phyloP scores from a whole-genome alignment of 176 grass and related monocot genomes.

The Oryza coarctata region DNA sequence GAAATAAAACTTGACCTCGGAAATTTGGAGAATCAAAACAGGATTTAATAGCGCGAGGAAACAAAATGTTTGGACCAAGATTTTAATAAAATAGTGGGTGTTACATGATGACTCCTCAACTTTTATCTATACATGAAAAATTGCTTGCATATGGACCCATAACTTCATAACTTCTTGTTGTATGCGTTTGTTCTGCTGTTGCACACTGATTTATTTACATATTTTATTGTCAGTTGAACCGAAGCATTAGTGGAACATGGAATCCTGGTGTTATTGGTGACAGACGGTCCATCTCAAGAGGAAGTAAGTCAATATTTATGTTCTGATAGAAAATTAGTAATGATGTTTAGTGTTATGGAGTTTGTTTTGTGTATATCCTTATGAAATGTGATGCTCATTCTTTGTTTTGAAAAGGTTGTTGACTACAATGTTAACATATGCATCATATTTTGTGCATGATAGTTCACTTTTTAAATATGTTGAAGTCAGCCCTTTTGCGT shows the following conservation, averaged over 20 bases:
- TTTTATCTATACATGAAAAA: no score
- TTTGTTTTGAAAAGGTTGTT: constrained; percentile 9
- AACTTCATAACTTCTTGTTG: constrained; percentile 6
- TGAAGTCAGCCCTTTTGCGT: background rate
- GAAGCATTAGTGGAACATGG: constrained; percentile 58
- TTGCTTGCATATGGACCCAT: background rate
- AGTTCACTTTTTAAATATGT: background rate
- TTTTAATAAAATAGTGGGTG: no score
- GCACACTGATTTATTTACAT: constrained; percentile 3
- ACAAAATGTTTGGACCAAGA: no score
- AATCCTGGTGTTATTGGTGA: constrained; percentile 91
- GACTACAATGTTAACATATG: background rate
- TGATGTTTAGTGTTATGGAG: constrained; percentile 1
- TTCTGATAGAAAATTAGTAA: background rate
- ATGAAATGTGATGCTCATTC: background rate
- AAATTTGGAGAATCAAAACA: no score
- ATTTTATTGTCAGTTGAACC: constrained; percentile 73
- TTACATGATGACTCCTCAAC: no score
- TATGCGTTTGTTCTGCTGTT: background rate
- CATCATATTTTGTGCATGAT: constrained; percentile 20
- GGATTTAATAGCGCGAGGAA: no score
- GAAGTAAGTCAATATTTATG: constrained; percentile 69
- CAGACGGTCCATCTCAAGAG: constrained; percentile 78
- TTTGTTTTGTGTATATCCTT: constrained; percentile 20
- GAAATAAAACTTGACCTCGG: no score